Conservation (phyloP, 768 basidiomycete species). For the Calocera cornea region DNA sequence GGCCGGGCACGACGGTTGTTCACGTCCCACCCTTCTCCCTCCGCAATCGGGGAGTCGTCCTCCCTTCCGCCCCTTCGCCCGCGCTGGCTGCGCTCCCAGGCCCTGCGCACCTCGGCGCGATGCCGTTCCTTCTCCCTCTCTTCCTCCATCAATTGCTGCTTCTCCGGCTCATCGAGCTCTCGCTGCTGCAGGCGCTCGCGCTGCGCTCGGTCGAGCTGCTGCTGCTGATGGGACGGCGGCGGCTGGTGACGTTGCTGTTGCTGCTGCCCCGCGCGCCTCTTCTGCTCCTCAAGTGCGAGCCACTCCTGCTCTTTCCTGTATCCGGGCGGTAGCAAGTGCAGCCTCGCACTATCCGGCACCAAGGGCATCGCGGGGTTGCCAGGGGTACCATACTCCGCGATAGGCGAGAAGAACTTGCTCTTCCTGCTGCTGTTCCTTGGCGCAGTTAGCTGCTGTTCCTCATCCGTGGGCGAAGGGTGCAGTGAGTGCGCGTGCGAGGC, state of each 20-base stretch:
- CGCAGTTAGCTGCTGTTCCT: not conserved
- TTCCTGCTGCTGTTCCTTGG: not conserved
- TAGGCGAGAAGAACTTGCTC: not conserved
- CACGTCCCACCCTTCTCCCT: not conserved
- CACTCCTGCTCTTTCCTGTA: not conserved
- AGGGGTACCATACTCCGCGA: not conserved
- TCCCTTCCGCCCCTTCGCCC: not conserved
- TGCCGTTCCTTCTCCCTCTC: not conserved
- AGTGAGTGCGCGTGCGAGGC: not conserved
- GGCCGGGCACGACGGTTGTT: not conserved
- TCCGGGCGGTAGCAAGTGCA: not conserved
- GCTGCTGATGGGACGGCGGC: too few species aligned
- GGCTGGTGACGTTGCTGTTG: not conserved
- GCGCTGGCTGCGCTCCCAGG: not conserved
- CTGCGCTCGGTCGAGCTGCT: not conserved
- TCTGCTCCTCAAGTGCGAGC: not conserved
- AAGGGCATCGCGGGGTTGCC: not conserved
- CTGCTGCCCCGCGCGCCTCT: not conserved
- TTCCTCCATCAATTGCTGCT: not conserved
- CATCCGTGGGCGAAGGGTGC: not conserved
- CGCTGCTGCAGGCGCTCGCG: not conserved
- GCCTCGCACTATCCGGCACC: not conserved
- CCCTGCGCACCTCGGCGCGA: not conserved
- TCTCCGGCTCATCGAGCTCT: not conserved
- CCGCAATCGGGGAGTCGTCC: not conserved